Base-by-base conservation (phyloP, 2,329 filamentous ascomycete genomes). In the Chalaropsis thielavioides region DNA sequence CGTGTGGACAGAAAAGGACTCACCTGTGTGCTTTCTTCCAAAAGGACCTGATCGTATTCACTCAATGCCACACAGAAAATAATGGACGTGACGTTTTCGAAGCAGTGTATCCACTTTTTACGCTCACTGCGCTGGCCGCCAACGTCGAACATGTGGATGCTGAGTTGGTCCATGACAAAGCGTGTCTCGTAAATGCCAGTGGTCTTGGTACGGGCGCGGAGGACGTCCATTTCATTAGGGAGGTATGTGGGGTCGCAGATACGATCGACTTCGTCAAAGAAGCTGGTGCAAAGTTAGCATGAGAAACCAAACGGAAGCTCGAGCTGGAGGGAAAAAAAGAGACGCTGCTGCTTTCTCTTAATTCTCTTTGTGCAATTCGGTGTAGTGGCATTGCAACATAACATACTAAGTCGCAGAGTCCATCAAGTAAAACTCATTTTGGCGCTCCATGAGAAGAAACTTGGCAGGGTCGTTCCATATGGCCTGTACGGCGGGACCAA, bases 101-200 rank as follows among this genome's bases (percentile, higher is more conserved):
- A 99, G 78, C 94, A 99, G 77, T 99, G 94, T 73, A 99, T 99
- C 94, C 94, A 99, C 79, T 99, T 99, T 80, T 99, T 99, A 68
- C 94, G 84, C 77, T 99, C 94, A 75, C 92, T 97, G 73, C 94
- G 82, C 76, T 99, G 94, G 27, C 94, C 94, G 68, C 94, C 94
- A 3, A 99, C 94, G 75, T 99, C 94, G 73, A 99, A 99, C 94
- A 99, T 99, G 78, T 99, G 94, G 77, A 99, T 99, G 77, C 92
- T 97, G 68, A 99, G 80, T 73, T 96, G 92, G 43, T 92, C 94
- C 94, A 99, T 99, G 70, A 94, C 91, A 74, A 99, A 99, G 70
- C 94, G 84, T 61, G 94, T 99, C 76, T 99, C 94, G 77, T 99
- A 99, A 71, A 99, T 99, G 79, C 94, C 94, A 0, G 94, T 99